phyloP scores from a whole-genome alignment of 768 basidiomycete genomes.

The Boletellus ananas region DNA sequence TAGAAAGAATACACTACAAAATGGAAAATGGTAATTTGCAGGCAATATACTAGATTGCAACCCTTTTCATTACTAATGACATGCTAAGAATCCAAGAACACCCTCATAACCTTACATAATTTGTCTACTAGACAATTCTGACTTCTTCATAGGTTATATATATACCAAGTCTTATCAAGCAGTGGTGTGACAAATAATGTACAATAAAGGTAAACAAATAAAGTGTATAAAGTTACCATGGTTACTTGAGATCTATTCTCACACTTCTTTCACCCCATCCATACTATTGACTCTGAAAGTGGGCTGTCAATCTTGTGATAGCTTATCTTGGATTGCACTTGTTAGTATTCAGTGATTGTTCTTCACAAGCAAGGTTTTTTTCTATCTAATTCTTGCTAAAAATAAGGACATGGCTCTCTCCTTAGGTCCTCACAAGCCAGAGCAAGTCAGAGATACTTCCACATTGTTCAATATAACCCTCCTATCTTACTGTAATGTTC shows the following conservation, averaged over 20 bases:
- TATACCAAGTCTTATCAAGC: neutral
- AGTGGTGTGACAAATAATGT: neutral
- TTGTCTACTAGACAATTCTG: too few relatives aligned
- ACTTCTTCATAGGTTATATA: too few relatives aligned
- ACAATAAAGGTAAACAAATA: conserved; percentile 16
- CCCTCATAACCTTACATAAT: too few relatives aligned
- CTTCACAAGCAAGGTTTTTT: neutral
- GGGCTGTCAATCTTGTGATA: too few relatives aligned
- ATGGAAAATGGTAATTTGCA: too few relatives aligned
- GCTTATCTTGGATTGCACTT: neutral
- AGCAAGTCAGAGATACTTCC: conserved; percentile 2
- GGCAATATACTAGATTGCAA: too few relatives aligned
- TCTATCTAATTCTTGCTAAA: neutral
- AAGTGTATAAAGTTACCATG: neutral
- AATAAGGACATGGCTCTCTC: conserved; percentile 17
- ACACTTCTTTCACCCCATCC: neutral
- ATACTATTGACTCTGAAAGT: neutral
- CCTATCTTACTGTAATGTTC: conserved; percentile 13
- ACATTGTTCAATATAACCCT: conserved; percentile 1
- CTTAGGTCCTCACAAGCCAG: conserved; percentile 11
- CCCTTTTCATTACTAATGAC: too few relatives aligned
- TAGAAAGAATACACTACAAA: too few relatives aligned
- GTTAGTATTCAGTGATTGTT: neutral
- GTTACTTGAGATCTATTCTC: neutral
- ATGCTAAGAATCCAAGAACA: too few relatives aligned